Evolutionary conservation across 306 rosid species (phyloP), one percentile per base, ranked within the genome.

Genomic region (Boehmeria nivea): DNA sequence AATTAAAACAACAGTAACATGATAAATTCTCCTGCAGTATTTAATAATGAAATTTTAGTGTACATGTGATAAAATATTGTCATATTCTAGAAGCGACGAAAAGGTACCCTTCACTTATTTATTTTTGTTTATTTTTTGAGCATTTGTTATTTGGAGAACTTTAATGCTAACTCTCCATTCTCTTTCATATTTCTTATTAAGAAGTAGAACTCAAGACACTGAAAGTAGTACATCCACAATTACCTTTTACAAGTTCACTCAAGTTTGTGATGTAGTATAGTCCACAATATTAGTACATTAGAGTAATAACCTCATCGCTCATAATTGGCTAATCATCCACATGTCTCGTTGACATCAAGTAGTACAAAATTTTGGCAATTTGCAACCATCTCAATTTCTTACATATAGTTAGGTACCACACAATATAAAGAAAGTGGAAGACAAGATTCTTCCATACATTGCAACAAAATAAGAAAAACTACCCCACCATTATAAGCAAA

Each of bases 401-500:
- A 25, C 20, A 25, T 20, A 51, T 25, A 34, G 26, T 31, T 31
- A 31, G 59, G 65, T 43, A 26, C 60, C 1, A 16, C 21, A 37
- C 46, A 50, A 56, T 31, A 64, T 31, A 68, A 65, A 59, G 43
- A 67, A 55, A 52, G 64, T 45, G 64, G 71, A 66, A 61, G 71
- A 74, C 56, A 63, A 72, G 68, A 61, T 61, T 67, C 69, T 54
- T 51, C 63, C 59, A 66, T 48, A 75, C 67, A 63, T 70, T 66
- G 64, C 53, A 49, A 57, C 24, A 48, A 39, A 27, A 27, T 25
- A 43, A 55, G 34, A 27, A 31, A 43, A 49, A 42, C 51, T 25
- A 61, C 78, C 79, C 94, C 67, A 79, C 85, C 76, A 68, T 75
- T 25, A 60, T 25, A 59, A 27, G 60, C 74, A 65, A 26, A 60